These are phyloP conservation scores for Pichia kudriavzevii DNA, from an alignment of 1,139 yeast genomes.

Conservation along the genomic window DNA sequence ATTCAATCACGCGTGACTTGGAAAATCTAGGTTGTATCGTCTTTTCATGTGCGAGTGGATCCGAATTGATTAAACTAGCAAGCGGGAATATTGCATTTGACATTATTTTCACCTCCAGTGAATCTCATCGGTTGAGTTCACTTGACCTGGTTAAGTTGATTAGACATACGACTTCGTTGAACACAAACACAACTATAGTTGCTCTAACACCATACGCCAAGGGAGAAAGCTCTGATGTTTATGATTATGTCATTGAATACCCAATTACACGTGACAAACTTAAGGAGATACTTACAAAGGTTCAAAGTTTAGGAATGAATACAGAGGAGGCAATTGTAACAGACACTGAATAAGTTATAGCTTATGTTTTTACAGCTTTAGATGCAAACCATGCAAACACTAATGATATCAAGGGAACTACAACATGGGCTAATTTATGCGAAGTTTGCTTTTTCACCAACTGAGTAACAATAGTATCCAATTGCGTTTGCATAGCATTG, in stretches of 20 bases:
- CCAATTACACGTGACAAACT: conserved; percentile 52
- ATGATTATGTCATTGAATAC: conserved; percentile 68
- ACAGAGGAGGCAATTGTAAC: conserved; percentile 26
- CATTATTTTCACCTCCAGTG: conserved; percentile 69
- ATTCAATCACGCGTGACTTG: conserved; percentile 55
- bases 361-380: conserved; percentile 2
- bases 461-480: conserved; percentile 14
- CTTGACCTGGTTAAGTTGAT: conserved; percentile 71
- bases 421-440: conserved; percentile 1
- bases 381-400: background rate
- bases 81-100: conserved; percentile 83
- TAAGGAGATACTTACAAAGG: conserved; percentile 16
- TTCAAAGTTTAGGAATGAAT: conserved; percentile 11
- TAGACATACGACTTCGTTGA: conserved; percentile 67
- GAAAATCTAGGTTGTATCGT: conserved; percentile 76
- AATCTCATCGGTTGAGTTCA: conserved; percentile 54
- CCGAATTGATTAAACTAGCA: conserved; percentile 73
- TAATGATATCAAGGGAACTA: background rate
- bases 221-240: conserved; percentile 49
- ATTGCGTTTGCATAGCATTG: conserved; percentile 18
- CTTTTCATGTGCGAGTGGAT: conserved; percentile 71
- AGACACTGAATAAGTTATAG: conserved; percentile 22
- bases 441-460: conserved; percentile 5
- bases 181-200: conserved; percentile 69
- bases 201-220: conserved; percentile 68